Evolutionary conservation across 345 rosid genomes (phyloP).

Genomic region (Populus ilicifolia): DNA sequence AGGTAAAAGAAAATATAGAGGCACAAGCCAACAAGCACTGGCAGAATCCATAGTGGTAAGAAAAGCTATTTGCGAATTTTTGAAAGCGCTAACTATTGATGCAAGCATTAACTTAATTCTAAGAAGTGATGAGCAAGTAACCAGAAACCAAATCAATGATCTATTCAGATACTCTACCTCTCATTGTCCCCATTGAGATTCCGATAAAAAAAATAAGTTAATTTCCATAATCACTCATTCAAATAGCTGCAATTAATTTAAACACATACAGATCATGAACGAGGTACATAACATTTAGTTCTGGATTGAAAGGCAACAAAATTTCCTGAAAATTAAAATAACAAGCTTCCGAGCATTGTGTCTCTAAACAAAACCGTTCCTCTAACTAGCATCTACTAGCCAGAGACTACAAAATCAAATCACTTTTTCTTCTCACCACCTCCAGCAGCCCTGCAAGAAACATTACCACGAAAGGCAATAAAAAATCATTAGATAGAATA

Average conservation of each 20-base stretch:
- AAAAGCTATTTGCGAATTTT: too few species aligned
- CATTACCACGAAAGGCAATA: neutral
- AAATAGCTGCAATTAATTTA: neutral
- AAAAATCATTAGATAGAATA: neutral
- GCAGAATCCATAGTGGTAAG: neutral
- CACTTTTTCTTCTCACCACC: slow-evolving; percentile 62
- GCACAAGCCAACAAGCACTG: neutral
- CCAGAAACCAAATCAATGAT: too few species aligned
- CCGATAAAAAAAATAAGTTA: too few species aligned
- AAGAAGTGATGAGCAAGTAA: neutral
- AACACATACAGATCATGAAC: neutral
- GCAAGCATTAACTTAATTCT: neutral
- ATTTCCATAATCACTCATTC: neutral
- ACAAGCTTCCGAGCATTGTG: neutral
- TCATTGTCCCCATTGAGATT: neutral
- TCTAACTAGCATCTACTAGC: slow-evolving; percentile 10
- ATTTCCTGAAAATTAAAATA: slow-evolving; percentile 16
- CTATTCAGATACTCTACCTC: neutral
- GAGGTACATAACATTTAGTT: neutral
- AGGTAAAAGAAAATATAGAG: neutral
- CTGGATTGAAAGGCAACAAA: neutral
- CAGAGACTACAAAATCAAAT: slow-evolving; percentile 4
- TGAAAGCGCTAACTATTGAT: neutral
- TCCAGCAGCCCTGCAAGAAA: slow-evolving; percentile 41
- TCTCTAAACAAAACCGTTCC: slow-evolving; percentile 12